A percentile compares a stretch with the other conserved stretches of the same genome.
phyloP scores from a whole-genome alignment of 345 rosid species.

The Citropsis articulata region DNA sequence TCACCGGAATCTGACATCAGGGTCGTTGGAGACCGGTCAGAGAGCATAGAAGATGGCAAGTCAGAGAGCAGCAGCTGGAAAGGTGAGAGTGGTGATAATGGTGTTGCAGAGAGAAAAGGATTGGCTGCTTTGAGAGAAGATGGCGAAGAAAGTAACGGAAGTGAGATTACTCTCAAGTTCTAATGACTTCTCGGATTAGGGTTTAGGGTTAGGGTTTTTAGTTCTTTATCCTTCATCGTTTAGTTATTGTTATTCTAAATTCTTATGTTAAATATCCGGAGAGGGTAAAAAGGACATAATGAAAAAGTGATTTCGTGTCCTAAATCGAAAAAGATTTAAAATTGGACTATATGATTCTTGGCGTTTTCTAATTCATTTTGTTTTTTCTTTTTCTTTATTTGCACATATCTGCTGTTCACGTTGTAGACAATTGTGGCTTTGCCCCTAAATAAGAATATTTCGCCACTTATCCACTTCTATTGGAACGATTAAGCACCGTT shows the following conservation, averaged over 20 bases:
- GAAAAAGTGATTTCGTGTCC: slow-evolving; percentile 16
- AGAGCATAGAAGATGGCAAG: slow-evolving; percentile 84
- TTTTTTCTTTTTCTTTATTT: not conserved
- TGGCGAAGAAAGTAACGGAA: slow-evolving; percentile 75
- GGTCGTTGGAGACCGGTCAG: slow-evolving; percentile 55
- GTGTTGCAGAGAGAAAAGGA: slow-evolving; percentile 55
- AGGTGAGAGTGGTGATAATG: slow-evolving; percentile 54
- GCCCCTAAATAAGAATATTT: too few relatives aligned
- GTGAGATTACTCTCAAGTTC: slow-evolving; percentile 89
- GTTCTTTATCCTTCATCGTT: not conserved
- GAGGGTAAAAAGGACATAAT: slow-evolving; percentile 25
- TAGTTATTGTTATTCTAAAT: slow-evolving; percentile 11
- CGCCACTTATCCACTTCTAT: too few relatives aligned
- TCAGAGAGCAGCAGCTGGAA: slow-evolving; percentile 85
- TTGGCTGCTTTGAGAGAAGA: slow-evolving; percentile 68
- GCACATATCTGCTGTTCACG: slow-evolving; percentile 23
- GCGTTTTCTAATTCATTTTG: not conserved
- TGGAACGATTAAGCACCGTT: too few relatives aligned
- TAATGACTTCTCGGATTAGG: slow-evolving; percentile 27
- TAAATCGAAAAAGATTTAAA: slow-evolving; percentile 1
- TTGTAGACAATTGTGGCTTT: not conserved
- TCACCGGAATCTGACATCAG: slow-evolving; percentile 49
- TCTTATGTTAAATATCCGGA: slow-evolving; percentile 15
- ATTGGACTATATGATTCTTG: slow-evolving; percentile 18
- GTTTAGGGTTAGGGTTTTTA: slow-evolving; percentile 11